phyloP scores from a whole-genome alignment of 257 asterid genomes.

The Craterostigma plantagineum region DNA sequence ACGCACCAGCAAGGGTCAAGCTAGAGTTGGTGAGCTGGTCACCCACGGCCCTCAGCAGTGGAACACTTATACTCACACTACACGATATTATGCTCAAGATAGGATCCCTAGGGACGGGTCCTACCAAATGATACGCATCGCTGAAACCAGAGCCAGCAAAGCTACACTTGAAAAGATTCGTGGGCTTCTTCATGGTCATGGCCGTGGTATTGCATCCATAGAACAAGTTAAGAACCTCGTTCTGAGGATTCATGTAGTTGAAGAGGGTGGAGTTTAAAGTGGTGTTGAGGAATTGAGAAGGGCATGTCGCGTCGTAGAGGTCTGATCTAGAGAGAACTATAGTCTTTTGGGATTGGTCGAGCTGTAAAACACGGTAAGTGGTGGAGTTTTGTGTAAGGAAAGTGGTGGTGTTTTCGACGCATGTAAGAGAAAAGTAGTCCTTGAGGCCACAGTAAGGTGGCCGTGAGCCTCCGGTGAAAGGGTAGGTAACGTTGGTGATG shows the following conservation, averaged over 20 bases:
- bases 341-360: slow-evolving; percentile 15
- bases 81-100: slow-evolving; percentile 14
- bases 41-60: slow-evolving; percentile 19
- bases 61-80: slow-evolving; percentile 19
- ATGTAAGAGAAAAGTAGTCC: slow-evolving; percentile 26
- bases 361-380: slow-evolving; percentile 27
- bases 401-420: slow-evolving; percentile 16
- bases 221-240: slow-evolving; percentile 19
- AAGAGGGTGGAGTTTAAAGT: slow-evolving; percentile 18
- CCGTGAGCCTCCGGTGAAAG: slow-evolving; percentile 50
- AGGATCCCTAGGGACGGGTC: slow-evolving; percentile 44
- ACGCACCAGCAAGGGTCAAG: slow-evolving; percentile 21
- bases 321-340: slow-evolving; percentile 32
- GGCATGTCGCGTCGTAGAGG: slow-evolving; percentile 26
- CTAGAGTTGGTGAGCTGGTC: slow-evolving; percentile 9
- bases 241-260: slow-evolving; percentile 6
- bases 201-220: slow-evolving; percentile 39
- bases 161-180: slow-evolving; percentile 29
- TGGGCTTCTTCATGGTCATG: slow-evolving; percentile 9
- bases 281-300: slow-evolving; percentile 22
- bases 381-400: slow-evolving; percentile 20
- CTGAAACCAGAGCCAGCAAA: slow-evolving; percentile 10
- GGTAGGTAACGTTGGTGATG: slow-evolving; percentile 26
- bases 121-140: slow-evolving; percentile 22
- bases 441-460: slow-evolving; percentile 49